Percentiles rank a stretch among this genome's conserved stretches.
Evolutionary conservation across 2,329 filamentous ascomycete species (phyloP).

Genomic region (Plenodomus tracheiphilus): DNA sequence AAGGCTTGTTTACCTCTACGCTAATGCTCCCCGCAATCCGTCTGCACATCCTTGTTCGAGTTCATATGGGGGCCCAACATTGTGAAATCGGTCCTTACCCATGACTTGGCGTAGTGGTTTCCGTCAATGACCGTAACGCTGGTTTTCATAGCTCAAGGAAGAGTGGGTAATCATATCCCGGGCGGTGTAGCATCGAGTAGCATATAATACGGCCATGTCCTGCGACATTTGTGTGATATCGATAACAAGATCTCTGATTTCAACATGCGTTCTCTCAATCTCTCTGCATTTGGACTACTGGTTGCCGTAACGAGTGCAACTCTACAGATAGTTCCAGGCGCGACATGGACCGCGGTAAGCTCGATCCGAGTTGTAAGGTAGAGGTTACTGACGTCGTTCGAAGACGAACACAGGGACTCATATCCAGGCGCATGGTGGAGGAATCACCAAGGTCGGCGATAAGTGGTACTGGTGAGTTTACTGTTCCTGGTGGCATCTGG

Average conservation of each 20-base stretch:
- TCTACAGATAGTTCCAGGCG: constrained; percentile 45
- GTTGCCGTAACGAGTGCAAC: constrained; percentile 29
- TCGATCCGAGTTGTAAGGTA: background rate
- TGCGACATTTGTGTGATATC: background rate
- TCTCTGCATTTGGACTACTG: constrained; percentile 17
- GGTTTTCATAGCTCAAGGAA: background rate
- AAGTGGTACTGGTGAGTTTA: constrained; percentile 59
- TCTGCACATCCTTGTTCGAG: constrained; percentile 9
- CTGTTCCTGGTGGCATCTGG: background rate
- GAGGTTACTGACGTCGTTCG: too few relatives aligned
- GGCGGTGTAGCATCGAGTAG: background rate
- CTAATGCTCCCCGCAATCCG: constrained; percentile 22
- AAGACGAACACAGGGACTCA: constrained; percentile 55
- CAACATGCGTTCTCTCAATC: constrained; percentile 23
- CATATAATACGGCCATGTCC: background rate
- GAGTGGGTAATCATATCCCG: background rate
- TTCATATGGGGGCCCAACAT: constrained; percentile 10
- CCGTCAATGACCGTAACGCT: constrained; percentile 11
- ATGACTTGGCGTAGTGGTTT: constrained; percentile 11
- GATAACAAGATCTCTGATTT: background rate
- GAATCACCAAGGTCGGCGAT: constrained; percentile 61
- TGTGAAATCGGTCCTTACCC: constrained; percentile 8
- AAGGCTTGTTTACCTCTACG: constrained; percentile 1
- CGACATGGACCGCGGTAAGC: constrained; percentile 44
- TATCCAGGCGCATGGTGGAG: constrained; percentile 68